Evolutionary conservation across 2,329 filamentous ascomycete genomes (phyloP).

Genomic region (Aspergillus phoenicis): DNA sequence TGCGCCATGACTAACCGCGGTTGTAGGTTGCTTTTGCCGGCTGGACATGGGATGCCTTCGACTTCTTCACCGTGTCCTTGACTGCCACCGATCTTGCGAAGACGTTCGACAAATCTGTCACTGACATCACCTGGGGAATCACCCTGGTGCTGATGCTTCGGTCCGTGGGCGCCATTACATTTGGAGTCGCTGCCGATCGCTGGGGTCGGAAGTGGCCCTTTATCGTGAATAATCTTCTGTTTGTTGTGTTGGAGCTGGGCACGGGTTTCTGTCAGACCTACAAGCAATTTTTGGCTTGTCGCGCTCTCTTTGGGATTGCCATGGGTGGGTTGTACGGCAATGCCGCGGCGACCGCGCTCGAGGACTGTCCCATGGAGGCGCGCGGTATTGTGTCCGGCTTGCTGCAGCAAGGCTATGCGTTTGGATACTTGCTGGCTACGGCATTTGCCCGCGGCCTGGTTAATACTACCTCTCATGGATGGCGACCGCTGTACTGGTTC

Average conservation of each 20-base stretch:
- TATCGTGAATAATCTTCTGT: slow-evolving; percentile 62
- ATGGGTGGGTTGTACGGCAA: slow-evolving; percentile 67
- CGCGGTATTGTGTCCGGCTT: slow-evolving; percentile 64
- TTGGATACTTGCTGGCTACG: slow-evolving; percentile 64
- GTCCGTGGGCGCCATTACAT: slow-evolving; percentile 60
- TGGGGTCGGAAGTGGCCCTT: slow-evolving; percentile 63
- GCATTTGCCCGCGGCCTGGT: slow-evolving; percentile 55
- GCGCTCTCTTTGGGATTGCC: slow-evolving; percentile 64
- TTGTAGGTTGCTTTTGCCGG: slow-evolving; percentile 45
- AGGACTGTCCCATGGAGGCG: slow-evolving; percentile 62
- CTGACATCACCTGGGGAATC: slow-evolving; percentile 63
- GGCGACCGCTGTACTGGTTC: slow-evolving; percentile 90
- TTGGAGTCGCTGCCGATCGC: slow-evolving; percentile 56
- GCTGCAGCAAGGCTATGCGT: slow-evolving; percentile 66
- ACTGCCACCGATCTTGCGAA: slow-evolving; percentile 57
- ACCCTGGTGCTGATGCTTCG: slow-evolving; percentile 63
- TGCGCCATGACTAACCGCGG: slow-evolving; percentile 8
- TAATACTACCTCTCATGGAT: slow-evolving; percentile 74
- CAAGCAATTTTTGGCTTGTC: slow-evolving; percentile 59
- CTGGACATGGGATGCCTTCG: slow-evolving; percentile 61
- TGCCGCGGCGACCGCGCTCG: slow-evolving; percentile 62
- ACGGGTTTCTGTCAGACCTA: slow-evolving; percentile 63
- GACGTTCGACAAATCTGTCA: slow-evolving; percentile 56
- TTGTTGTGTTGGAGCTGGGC: slow-evolving; percentile 62
- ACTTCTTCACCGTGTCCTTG: slow-evolving; percentile 65